A percentile compares a stretch with the other conserved stretches of the same genome.
Evolutionary conservation across 768 basidiomycete genomes (phyloP).

Genomic region (Ramaria rubella): DNA sequence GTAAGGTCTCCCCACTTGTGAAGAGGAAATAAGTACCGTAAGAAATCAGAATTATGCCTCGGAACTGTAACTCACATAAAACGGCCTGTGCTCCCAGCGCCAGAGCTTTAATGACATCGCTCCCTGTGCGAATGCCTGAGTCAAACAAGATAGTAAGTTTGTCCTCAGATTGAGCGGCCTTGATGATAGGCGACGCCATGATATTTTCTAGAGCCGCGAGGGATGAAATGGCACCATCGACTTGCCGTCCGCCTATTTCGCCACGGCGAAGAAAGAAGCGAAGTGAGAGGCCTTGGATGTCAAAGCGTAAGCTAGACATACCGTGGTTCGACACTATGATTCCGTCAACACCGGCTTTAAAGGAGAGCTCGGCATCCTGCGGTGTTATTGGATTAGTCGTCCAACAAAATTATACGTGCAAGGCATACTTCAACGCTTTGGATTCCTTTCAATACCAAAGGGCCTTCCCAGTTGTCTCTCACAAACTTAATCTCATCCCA

Average conservation of each 20-base stretch:
- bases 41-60: not conserved
- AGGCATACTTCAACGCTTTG: conserved; percentile 49
- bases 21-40: not conserved
- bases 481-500: conserved; percentile 72
- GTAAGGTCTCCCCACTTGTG: conserved; percentile 63
- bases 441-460: conserved; percentile 72
- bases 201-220: conserved; percentile 66
- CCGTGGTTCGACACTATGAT: conserved; percentile 81
- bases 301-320: conserved; percentile 22
- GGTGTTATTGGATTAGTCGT: not conserved
- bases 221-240: conserved; percentile 71
- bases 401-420: not conserved
- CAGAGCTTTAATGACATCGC: conserved; percentile 78
- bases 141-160: conserved; percentile 65
- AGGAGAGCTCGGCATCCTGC: conserved; percentile 61
- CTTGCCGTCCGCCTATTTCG: conserved; percentile 42
- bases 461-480: conserved; percentile 70
- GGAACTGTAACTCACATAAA: conserved; percentile 43
- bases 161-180: conserved; percentile 50
- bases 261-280: conserved; percentile 44
- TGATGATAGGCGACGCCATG: conserved; percentile 53
- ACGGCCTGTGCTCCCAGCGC: conserved; percentile 83
- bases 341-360: conserved; percentile 59
- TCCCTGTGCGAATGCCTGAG: conserved; percentile 70
- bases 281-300: not conserved